Evolutionary conservation across 352 stramenopile genomes (phyloP).

Genomic region (Phytophthora boehmeriae): DNA sequence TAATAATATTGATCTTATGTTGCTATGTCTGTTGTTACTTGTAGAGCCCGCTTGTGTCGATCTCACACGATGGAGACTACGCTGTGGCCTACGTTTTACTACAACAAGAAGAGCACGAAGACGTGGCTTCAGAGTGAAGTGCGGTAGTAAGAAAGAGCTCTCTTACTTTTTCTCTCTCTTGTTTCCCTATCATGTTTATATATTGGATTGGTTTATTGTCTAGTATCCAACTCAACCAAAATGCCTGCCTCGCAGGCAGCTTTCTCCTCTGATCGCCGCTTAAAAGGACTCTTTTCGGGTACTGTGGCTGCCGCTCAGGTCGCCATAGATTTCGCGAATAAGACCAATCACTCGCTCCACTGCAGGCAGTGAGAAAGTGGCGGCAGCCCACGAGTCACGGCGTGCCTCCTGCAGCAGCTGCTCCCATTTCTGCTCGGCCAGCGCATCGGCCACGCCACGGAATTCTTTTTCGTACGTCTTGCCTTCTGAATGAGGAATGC

Average conservation of each 20-base stretch:
- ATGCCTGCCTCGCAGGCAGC: slow-evolving; percentile 4
- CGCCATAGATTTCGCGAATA: slow-evolving; percentile 70
- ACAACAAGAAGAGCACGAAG: slow-evolving; percentile 41
- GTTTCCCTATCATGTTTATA: slow-evolving; percentile 11
- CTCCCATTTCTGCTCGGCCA: slow-evolving; percentile 51
- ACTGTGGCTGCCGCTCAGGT: slow-evolving; percentile 37
- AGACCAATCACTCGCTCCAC: slow-evolving; percentile 65
- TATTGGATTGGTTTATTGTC: slow-evolving; percentile 4
- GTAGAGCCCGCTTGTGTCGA: slow-evolving; percentile 68
- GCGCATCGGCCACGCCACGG: slow-evolving; percentile 38
- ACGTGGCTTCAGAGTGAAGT: slow-evolving; percentile 2
- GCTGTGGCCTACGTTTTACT: slow-evolving; percentile 81
- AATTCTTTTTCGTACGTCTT: slow-evolving; percentile 57
- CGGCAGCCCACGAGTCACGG: slow-evolving; percentile 30
- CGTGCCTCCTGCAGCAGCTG: slow-evolving; percentile 42
- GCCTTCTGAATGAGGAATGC: slow-evolving; percentile 35
- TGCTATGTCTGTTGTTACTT: slow-evolving; percentile 1
- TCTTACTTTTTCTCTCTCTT: neutral
- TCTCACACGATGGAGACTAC: slow-evolving; percentile 87
- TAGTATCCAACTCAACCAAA: slow-evolving; percentile 9
- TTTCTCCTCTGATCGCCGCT: slow-evolving; percentile 3
- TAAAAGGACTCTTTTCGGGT: slow-evolving; percentile 66
- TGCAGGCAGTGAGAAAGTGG: slow-evolving; percentile 59
- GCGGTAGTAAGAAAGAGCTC: neutral
- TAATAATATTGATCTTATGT: no score